Evolutionary conservation across 306 rosid species (phyloP), one percentile per base, ranked within the genome.

Genomic region (Vigna angularis): DNA sequence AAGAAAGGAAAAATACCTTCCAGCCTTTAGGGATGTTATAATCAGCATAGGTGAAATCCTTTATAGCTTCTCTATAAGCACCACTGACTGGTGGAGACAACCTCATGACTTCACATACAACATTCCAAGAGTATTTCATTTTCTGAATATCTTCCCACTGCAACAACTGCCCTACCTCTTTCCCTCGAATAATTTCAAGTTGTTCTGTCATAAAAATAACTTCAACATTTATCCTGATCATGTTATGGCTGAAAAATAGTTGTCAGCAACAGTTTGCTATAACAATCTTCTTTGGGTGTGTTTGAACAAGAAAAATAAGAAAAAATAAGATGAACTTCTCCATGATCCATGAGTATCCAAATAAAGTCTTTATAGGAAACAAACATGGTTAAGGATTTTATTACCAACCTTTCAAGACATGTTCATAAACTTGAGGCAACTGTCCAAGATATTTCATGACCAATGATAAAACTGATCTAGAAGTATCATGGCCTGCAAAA

Each of bases 121-220:
- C 89, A 73, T 75, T 82, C 93, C 93, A 89, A 18, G 91, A 79
- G 81, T 82, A 71, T 64, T 87, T 89, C 93, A 89, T 89, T 77
- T 83, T 87, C 40, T 85, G 86, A 50, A 89, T 22, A 70, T 89
- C 91, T 61, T 85, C 87, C 93, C 91, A 83, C 38, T 83, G 72
- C 57, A 89, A 69, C 58, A 74, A 58, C 59, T 85, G 64, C 6
- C 88, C 87, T 40, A 14, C 77, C 52, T 84, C 81, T 72, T 87
- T 89, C 48, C 76, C 83, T 51, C 74, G 53, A 66, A 75, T 77
- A 11, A 83, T 80, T 73, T 84, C 88, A 36, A 73, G 11, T 74
- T 87, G 91, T 75, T 89, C 91, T 85, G 82, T 83, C 59, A 66
- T 53, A 36, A 45, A 63, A 48, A 70, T 36, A 78, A 28, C 17